Base-by-base conservation (phyloP, 805 yeast species). In the Pichia manshurica region DNA sequence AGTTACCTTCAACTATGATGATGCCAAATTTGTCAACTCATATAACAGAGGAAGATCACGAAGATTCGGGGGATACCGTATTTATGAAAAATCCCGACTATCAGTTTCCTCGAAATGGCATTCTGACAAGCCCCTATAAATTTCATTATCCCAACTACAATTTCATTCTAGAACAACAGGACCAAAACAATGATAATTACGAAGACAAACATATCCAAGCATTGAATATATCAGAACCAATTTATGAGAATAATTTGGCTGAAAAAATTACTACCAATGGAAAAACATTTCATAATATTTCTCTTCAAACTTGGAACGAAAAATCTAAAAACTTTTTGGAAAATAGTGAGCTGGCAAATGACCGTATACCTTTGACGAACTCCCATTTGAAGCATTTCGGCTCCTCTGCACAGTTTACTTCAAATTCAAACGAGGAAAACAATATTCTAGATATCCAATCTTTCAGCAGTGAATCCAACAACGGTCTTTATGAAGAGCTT, bases 211-310 rank as follows among this genome's bases (percentile, higher is more conserved):
- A 41, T 6, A 31, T 47, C 32, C 46, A 38, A 16, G 17, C 43
- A 34, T 36, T 47, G n/a, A 43, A 47, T 25, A 47, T 47, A 12
- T 42, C 47, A 13, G 47, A 47, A 28, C 46, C 46, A 20, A 9
- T 46, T 15, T 16, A 19, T 3, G n/a, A 25, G 1, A 16, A 15
- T 7, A 23, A n/a, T 5, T 29, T 21, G 3, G 20, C 16, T 13
- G 15, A 32, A 7, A 35, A 23, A 6, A 7, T 21, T 8, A 16
- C 10, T 9, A n/a, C 20, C 5, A 32, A 22, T 15, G 22, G 10
- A n/a, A 39, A 32, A 17, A 23, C 19, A n/a, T 16, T 45, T 12
- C 25, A 33, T 10, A 45, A 39, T 25, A 45, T 45, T 17, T 45
- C 47, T 4, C 36, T 29, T 3, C n/a, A 39, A 38, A 16, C 19